Evolutionary conservation across 495 filamentous ascomycete genomes (phyloP).

Genomic region (Parathielavia hyrcaniae): DNA sequence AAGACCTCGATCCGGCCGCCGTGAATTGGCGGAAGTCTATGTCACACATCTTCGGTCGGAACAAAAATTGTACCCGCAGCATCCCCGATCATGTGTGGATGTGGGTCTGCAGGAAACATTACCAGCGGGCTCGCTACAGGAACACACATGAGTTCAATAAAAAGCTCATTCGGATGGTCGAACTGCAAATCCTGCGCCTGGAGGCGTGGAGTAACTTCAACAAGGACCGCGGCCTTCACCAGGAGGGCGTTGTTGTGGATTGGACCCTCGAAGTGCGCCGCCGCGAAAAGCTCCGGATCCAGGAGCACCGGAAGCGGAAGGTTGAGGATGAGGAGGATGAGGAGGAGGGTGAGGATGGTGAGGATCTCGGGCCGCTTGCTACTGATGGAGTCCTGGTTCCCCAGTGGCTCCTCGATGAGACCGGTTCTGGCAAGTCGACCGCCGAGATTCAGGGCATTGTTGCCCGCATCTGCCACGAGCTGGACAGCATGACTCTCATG

Average conservation of each 20-base stretch:
- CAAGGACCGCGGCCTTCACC: constrained; percentile 24
- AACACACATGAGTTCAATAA: constrained; percentile 53
- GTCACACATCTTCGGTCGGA: constrained; percentile 82
- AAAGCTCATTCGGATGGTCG: constrained; percentile 55
- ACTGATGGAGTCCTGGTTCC: constrained; percentile 38
- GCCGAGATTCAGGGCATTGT: constrained; percentile 36
- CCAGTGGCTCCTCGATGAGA: constrained; percentile 36
- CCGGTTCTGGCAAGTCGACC: constrained; percentile 35
- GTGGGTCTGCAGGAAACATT: constrained; percentile 74
- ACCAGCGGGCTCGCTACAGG: constrained; percentile 68
- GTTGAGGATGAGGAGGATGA: constrained; percentile 31
- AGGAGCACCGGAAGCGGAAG: constrained; percentile 27
- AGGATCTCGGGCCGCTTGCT: constrained; percentile 8
- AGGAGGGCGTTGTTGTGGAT: constrained; percentile 40
- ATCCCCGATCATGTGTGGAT: constrained; percentile 64
- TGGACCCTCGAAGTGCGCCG: constrained; percentile 49
- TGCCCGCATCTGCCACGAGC: constrained; percentile 29
- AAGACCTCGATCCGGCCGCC: background rate
- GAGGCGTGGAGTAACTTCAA: constrained; percentile 51
- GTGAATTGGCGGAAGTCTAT: constrained; percentile 59
- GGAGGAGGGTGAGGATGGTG: constrained; percentile 19
- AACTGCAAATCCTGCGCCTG: constrained; percentile 51
- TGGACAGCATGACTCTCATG: constrained; percentile 24
- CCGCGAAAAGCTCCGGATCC: constrained; percentile 45
- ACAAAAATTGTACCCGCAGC: constrained; percentile 65